A percentile compares a stretch with the other conserved stretches of the same genome.
Evolutionary conservation across 495 filamentous ascomycete genomes (phyloP).

Genomic region (Pyronema omphalodes): DNA sequence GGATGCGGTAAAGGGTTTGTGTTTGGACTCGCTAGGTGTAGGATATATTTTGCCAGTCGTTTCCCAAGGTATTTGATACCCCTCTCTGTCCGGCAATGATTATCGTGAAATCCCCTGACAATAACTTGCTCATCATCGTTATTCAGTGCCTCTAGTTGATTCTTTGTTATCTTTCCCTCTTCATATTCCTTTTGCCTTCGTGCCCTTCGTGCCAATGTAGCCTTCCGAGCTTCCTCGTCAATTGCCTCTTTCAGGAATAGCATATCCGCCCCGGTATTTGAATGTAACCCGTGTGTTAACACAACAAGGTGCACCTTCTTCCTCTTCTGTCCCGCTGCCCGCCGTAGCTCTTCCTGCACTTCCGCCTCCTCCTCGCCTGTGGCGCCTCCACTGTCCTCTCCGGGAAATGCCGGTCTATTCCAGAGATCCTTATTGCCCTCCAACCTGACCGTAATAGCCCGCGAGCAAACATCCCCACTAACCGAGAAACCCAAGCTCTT

Average conservation of each 20-base stretch:
- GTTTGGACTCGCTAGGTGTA: slow-evolving; percentile 79
- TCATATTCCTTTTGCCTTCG: slow-evolving; percentile 33
- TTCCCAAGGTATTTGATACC: slow-evolving; percentile 96
- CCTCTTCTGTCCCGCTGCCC: slow-evolving; percentile 21
- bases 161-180: slow-evolving; percentile 16
- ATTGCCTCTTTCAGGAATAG: slow-evolving; percentile 93
- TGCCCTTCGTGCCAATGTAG: slow-evolving; percentile 40
- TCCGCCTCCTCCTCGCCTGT: slow-evolving; percentile 17
- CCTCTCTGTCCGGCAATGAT: slow-evolving; percentile 74
- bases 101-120: slow-evolving; percentile 79
- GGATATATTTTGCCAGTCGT: slow-evolving; percentile 74
- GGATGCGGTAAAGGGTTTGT: slow-evolving; percentile 53
- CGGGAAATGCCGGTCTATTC: slow-evolving; percentile 70
- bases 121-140: slow-evolving; percentile 75
- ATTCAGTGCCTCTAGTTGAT: slow-evolving; percentile 29
- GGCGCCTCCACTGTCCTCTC: slow-evolving; percentile 26
- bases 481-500: slow-evolving; percentile 50
- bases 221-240: slow-evolving; percentile 57
- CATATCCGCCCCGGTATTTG: slow-evolving; percentile 96
- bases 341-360: slow-evolving; percentile 25
- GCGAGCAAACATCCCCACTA: slow-evolving; percentile 5
- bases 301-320: slow-evolving; percentile 83
- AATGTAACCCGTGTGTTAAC: slow-evolving; percentile 85
- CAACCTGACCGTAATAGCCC: slow-evolving; percentile 51
- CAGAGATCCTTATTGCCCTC: slow-evolving; percentile 81